These are phyloP conservation scores for Pseudonitzschia multiseries DNA, from an alignment of 108 stramenopile species.

Conservation along the genomic window DNA sequence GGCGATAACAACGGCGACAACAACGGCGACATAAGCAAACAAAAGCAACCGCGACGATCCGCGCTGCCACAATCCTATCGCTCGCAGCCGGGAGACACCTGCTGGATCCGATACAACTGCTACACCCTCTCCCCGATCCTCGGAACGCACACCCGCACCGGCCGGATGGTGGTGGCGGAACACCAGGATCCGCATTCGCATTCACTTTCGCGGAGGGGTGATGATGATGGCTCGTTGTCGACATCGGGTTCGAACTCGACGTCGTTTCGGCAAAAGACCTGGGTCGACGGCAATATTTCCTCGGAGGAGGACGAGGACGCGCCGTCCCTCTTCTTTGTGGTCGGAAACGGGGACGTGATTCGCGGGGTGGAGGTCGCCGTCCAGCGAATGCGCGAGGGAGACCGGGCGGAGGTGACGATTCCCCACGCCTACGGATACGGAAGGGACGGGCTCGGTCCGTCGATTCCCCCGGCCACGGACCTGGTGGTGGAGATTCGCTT, in stretches of 20 bases:
- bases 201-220: background rate
- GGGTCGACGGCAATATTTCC: too few species aligned
- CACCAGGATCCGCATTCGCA: background rate
- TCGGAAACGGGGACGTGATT: conserved; percentile 76
- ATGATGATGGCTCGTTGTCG: too few species aligned
- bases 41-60: too few species aligned
- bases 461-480: conserved; percentile 46
- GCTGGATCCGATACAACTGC: conserved; percentile 2
- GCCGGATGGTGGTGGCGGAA: background rate
- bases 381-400: conserved; percentile 39
- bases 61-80: background rate
- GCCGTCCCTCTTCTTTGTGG: conserved; percentile 70
- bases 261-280: too few species aligned
- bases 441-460: conserved; percentile 65
- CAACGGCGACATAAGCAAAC: too few species aligned
- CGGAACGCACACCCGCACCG: background rate
- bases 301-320: too few species aligned
- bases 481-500: background rate
- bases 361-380: conserved; percentile 69
- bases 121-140: background rate
- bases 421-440: conserved; percentile 83
- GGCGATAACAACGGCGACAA: background rate
- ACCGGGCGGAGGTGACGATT: conserved; percentile 61
- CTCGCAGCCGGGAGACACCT: background rate
- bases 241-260: too few species aligned